Percentiles rank a stretch among this genome's conserved stretches.
These are phyloP conservation scores for Nothophytophthora sp. DNA, from an alignment of 352 stramenopile genomes.

Conservation along the genomic window DNA sequence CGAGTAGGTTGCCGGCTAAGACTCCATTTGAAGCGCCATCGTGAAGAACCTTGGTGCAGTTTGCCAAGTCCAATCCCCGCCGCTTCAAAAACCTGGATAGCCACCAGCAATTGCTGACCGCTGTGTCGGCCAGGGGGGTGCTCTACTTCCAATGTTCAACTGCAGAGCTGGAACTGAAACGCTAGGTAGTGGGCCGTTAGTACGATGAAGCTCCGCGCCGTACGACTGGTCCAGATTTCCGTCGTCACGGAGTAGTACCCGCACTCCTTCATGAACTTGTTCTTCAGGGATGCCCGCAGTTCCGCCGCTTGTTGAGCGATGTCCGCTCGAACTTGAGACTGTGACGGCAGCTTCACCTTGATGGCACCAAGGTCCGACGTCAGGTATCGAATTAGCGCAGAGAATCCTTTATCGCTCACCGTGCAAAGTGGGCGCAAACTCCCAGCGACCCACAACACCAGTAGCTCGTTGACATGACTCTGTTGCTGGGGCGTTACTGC, in stretches of 20 bases:
- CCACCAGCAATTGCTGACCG: neutral
- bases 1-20: neutral
- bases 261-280: neutral
- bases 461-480: neutral
- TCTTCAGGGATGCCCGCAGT: conserved; percentile 6
- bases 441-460: conserved; percentile 4
- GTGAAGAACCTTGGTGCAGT: neutral
- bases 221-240: conserved; percentile 6
- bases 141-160: conserved; percentile 13
- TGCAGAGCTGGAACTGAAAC: conserved; percentile 1
- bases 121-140: conserved; percentile 1
- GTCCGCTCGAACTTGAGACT: conserved; percentile 4
- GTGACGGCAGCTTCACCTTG: conserved; percentile 1
- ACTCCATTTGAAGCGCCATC: neutral
- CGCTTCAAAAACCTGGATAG: neutral
- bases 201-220: conserved; percentile 2
- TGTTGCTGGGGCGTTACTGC: too few relatives aligned
- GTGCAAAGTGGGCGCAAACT: conserved; percentile 9
- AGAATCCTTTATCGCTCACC: neutral
- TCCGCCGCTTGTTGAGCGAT: neutral
- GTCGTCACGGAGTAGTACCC: conserved; percentile 6
- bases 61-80: neutral
- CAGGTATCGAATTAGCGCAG: conserved; percentile 7
- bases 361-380: conserved; percentile 2
- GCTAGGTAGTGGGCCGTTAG: conserved; percentile 7